Evolutionary conservation across 2,329 filamentous ascomycete species (phyloP).

Genomic region (Calonectria multiphialidica): DNA sequence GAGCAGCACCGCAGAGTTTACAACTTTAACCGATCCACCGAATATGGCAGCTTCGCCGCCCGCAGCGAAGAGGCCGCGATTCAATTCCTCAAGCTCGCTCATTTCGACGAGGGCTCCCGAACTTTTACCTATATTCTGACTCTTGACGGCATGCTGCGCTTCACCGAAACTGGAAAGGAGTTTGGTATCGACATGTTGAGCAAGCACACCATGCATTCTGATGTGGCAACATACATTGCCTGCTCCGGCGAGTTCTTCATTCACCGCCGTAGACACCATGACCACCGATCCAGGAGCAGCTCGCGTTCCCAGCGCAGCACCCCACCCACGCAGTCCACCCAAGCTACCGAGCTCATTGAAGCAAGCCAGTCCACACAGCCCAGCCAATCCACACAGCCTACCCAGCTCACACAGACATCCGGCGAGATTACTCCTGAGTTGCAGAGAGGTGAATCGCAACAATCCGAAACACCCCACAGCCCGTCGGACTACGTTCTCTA

Average conservation of each 20-base stretch:
- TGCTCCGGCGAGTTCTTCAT: conserved; percentile 96
- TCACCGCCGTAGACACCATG: conserved; percentile 68
- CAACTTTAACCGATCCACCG: conserved; percentile 84
- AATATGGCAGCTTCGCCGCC: conserved; percentile 75
- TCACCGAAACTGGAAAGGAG: conserved; percentile 95
- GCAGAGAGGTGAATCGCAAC: conserved; percentile 60
- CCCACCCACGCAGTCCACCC: background rate
- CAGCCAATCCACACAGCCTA: background rate
- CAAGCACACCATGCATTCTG: conserved; percentile 97
- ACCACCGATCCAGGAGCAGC: conserved; percentile 57
- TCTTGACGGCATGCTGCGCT: conserved; percentile 86
- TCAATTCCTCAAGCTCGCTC: conserved; percentile 87
- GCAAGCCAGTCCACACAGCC: background rate
- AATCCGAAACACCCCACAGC: conserved; percentile 56
- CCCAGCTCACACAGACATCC: conserved; percentile 31
- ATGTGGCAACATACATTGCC: conserved; percentile 91
- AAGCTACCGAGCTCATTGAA: background rate
- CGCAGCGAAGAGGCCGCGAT: conserved; percentile 79
- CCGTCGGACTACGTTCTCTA: conserved; percentile 82
- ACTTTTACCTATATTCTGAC: conserved; percentile 95
- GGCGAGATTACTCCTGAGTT: conserved; percentile 61
- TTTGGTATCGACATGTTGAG: conserved; percentile 93
- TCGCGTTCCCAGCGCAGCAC: conserved; percentile 60
- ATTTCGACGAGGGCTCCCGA: conserved; percentile 87
- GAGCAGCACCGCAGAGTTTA: conserved; percentile 92